Conservation (phyloP, 805 yeast genomes). For the Wickerhamiella bombiphila region DNA sequence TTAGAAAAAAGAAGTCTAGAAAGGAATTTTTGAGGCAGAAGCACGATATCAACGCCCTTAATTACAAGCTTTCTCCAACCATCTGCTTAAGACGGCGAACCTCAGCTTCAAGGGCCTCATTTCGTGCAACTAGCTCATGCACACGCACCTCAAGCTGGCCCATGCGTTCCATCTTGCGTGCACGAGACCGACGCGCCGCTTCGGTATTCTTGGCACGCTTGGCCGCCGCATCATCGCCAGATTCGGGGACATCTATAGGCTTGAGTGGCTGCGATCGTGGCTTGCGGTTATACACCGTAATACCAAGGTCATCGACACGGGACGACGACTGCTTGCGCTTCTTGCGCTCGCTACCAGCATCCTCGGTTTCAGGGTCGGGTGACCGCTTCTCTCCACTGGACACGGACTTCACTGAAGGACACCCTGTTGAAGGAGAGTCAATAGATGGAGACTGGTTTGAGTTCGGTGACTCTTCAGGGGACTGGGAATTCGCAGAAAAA, state of each 20-base stretch:
- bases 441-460: no score
- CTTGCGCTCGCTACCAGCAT: background rate
- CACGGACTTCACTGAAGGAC: background rate
- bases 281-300: slow-evolving; percentile 64
- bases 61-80: background rate
- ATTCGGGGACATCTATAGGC: slow-evolving; percentile 45
- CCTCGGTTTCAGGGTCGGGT: background rate
- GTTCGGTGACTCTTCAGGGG: background rate
- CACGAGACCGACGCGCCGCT: slow-evolving; percentile 91
- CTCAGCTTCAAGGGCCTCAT: slow-evolving; percentile 47
- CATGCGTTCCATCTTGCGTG: slow-evolving; percentile 89
- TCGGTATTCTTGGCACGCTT: slow-evolving; percentile 92
- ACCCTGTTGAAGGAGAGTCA: background rate
- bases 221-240: slow-evolving; percentile 23
- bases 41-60: background rate
- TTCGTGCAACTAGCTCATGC: slow-evolving; percentile 46
- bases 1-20: background rate
- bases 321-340: background rate
- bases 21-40: background rate
- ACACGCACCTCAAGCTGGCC: slow-evolving; percentile 68
- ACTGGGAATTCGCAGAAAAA: background rate
- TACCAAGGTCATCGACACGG: slow-evolving; percentile 49
- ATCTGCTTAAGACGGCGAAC: slow-evolving; percentile 24
- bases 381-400: background rate
- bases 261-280: slow-evolving; percentile 55